These are phyloP conservation scores for Boechera divaricarpa DNA, from an alignment of 345 rosid genomes.

Conservation along the genomic window DNA sequence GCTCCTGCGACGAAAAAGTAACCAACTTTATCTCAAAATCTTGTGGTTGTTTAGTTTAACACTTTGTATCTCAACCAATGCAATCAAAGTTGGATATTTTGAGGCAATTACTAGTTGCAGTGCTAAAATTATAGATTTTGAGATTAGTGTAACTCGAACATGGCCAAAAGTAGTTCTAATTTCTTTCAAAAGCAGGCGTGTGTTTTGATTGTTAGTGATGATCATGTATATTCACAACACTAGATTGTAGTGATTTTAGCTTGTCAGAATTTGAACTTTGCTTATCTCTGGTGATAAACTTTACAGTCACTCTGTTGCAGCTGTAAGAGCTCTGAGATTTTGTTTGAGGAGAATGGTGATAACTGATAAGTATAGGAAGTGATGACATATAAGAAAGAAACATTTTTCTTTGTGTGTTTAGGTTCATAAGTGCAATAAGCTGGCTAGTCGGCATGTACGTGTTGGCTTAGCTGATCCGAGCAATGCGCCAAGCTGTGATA, in stretches of 20 bases:
- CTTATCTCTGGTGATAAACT: constrained; percentile 6
- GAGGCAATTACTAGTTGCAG: neutral
- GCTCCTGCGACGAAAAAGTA: constrained; percentile 78
- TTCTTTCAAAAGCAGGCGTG: neutral
- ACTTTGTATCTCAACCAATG: constrained; percentile 3
- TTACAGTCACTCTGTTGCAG: constrained; percentile 6
- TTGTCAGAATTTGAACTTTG: constrained; percentile 10
- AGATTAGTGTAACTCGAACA: neutral
- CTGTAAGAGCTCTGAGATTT: neutral
- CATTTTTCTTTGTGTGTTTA: constrained; percentile 32
- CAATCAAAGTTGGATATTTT: neutral
- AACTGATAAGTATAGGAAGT: neutral
- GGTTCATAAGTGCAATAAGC: constrained; percentile 88
- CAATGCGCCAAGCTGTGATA: constrained; percentile 73
- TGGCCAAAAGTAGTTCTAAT: neutral
- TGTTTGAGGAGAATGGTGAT: neutral
- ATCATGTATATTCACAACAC: neutral
- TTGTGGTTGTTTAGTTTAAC: neutral
- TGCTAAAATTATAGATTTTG: neutral
- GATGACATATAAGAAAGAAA: neutral
- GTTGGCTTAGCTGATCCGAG: constrained; percentile 78
- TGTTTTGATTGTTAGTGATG: neutral
- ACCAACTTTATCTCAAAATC: neutral
- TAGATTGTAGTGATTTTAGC: constrained; percentile 1
- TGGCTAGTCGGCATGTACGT: constrained; percentile 82